A percentile compares a stretch with the other conserved stretches of the same genome.
These are phyloP conservation scores for Trebouxiophyceae sp. DNA, from an alignment of 163 green algal genomes.

Conservation along the genomic window DNA sequence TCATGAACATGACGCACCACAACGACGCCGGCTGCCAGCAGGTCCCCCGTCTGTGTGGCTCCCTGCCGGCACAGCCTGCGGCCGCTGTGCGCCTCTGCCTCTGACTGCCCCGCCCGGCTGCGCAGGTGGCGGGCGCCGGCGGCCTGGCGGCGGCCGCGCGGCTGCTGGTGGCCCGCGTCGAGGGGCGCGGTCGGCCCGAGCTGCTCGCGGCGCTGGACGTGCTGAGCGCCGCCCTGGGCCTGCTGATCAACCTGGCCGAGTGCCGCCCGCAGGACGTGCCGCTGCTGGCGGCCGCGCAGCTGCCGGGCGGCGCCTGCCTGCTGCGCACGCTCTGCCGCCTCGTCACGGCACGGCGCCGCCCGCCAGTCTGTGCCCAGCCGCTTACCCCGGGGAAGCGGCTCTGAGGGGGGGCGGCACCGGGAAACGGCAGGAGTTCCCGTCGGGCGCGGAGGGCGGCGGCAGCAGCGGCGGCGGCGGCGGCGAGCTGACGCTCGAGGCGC, in stretches of 20 bases:
- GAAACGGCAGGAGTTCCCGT: neutral
- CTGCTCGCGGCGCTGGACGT: conserved; percentile 18
- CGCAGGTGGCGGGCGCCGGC: conserved; percentile 8
- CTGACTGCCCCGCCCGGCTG: neutral
- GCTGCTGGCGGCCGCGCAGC: neutral
- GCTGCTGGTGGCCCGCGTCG: neutral
- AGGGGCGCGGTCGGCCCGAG: neutral
- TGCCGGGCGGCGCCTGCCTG: neutral
- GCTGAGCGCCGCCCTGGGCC: conserved; percentile 22
- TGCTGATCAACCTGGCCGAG: conserved; percentile 50
- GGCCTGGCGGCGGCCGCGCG: conserved; percentile 9
- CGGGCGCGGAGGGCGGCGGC: too few relatives aligned
- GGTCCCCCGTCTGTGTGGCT: too few relatives aligned
- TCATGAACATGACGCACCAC: conserved; percentile 49
- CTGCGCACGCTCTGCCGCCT: conserved; percentile 25
- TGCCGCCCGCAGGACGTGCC: neutral
- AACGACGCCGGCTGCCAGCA: conserved; percentile 23
- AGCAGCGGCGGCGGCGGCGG: too few relatives aligned
- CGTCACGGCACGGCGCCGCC: conserved; percentile 1
- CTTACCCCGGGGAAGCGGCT: neutral
- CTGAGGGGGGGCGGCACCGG: neutral
- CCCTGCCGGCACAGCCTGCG: too few relatives aligned
- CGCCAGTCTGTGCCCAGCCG: neutral
- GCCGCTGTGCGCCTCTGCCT: too few relatives aligned
- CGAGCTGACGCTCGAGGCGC: neutral